Conservation (phyloP, 305 asterid genomes). For the Fraxinus paxiana region DNA sequence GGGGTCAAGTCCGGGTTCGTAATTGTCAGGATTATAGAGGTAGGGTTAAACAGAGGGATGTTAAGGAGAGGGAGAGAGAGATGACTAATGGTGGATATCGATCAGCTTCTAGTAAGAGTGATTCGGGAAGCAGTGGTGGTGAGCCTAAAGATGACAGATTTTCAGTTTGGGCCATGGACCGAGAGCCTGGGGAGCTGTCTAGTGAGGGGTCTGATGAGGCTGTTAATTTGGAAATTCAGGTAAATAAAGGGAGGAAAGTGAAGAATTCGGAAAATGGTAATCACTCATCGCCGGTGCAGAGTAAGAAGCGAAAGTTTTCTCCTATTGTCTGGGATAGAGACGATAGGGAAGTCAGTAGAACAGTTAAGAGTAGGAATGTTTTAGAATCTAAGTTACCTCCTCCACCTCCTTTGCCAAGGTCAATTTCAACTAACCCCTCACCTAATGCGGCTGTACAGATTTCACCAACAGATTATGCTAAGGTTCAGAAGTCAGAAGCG, state of each 20-base stretch:
- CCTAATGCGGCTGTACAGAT: constrained; percentile 26
- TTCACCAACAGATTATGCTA: constrained; percentile 28
- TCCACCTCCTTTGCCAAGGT: constrained; percentile 28
- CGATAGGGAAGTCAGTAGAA: constrained; percentile 39
- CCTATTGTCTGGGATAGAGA: constrained; percentile 90
- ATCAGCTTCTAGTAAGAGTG: constrained; percentile 45
- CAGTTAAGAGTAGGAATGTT: constrained; percentile 30
- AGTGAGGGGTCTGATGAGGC: constrained; percentile 78
- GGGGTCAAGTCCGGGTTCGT: constrained; percentile 25
- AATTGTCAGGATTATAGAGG: constrained; percentile 34
- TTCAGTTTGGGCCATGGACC: constrained; percentile 35
- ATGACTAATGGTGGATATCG: constrained; percentile 38
- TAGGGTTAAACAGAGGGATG: constrained; percentile 51
- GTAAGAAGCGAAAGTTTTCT: constrained; percentile 65
- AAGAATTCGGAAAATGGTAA: constrained; percentile 35
- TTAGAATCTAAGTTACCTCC: constrained; percentile 27
- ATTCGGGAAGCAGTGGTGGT: constrained; percentile 45
- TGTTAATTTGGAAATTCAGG: constrained; percentile 37
- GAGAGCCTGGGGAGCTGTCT: constrained; percentile 87
- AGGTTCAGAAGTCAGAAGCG: constrained; percentile 26
- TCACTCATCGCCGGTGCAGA: constrained; percentile 27
- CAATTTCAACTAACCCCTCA: constrained; percentile 22
- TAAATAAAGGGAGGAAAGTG: constrained; percentile 28
- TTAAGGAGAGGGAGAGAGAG: constrained; percentile 42
- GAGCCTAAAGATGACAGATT: constrained; percentile 25